Evolutionary conservation across 371 early-diverging fungal species (phyloP).

Genomic region (Thermomucor indicae-seudaticae): DNA sequence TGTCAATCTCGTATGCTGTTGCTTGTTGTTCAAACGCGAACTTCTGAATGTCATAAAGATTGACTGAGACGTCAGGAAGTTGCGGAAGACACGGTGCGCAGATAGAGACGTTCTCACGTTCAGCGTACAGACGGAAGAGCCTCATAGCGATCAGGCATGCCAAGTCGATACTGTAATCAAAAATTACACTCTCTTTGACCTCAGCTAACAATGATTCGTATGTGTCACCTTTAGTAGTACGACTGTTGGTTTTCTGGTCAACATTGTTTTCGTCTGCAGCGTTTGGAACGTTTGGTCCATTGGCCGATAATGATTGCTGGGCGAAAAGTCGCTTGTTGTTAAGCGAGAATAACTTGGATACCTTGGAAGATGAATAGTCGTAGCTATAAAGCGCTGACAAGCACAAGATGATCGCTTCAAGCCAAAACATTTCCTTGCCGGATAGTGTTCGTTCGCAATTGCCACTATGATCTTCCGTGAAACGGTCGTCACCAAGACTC

Average conservation of each 20-base stretch:
- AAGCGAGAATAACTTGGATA: conserved; percentile 32
- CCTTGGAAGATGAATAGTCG: conserved; percentile 45
- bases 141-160: conserved; percentile 33
- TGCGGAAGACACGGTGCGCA: conserved; percentile 15
- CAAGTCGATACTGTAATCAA: conserved; percentile 29
- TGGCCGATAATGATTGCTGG: neutral
- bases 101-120: conserved; percentile 7
- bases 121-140: conserved; percentile 19
- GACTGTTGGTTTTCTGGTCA: neutral
- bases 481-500: neutral
- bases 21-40: conserved; percentile 19
- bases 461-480: neutral
- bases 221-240: neutral
- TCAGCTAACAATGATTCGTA: conserved; percentile 11
- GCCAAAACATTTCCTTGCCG: conserved; percentile 40
- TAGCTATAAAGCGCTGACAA: conserved; percentile 52
- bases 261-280: neutral
- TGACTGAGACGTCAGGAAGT: conserved; percentile 12
- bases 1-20: neutral
- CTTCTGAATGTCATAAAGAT: conserved; percentile 5
- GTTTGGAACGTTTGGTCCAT: too few relatives aligned
- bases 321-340: conserved; percentile 11
- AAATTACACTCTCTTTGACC: conserved; percentile 22
- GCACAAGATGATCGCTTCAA: conserved; percentile 44
- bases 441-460: conserved; percentile 1